Evolutionary conservation across 768 basidiomycete genomes (phyloP), one percentile per base, ranked within the genome.

Genomic region (Strobilomyces confusus): DNA sequence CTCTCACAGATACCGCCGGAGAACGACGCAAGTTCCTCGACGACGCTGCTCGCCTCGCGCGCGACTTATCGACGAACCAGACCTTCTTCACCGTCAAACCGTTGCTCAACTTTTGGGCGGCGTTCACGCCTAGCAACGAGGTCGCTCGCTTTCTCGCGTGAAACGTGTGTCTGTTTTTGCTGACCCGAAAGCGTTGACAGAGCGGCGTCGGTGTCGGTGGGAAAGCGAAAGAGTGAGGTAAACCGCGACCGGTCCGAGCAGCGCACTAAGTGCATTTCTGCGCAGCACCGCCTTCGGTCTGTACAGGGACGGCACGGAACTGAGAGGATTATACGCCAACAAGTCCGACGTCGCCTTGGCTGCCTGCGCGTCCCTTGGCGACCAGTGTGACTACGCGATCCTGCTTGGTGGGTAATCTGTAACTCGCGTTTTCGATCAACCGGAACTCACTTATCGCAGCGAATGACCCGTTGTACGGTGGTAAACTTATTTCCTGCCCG

Each of bases 31-130:
- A 84, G 59, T 90, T 91, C 60, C 53, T 89, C 40, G 65, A 74
- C 34, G 89, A 91, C 58, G 86, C 87, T 3, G 66, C 67, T 47
- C 77, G 84, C 26, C 79, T 91, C 11, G 89, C 86, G 0, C 63
- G 77, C 42, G 89, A 88, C 62, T 74, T 91, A 32, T 83, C 88
- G 2, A 69, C 76, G 26, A 89, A 89, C 61, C 84, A 87, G 58
- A 89, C 89, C 0, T 90, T 89, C 66, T 77, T 84, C 56, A 83
- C 86, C 0, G 87, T 92, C 19, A 80, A 79, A 59, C 87, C 87
- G 3, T 71, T 90, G 43, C 69, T 91, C 58, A 91, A 90, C 63
- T 88, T 90, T 58, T 92, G 87, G 86, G 88, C 84, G 6, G 86
- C 85, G 0, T 90, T 88, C 58, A 74, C 84, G 19, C 82, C 89